Base-by-base conservation (phyloP, 352 stramenopile species). In the Globisporangium paroecandrum region DNA sequence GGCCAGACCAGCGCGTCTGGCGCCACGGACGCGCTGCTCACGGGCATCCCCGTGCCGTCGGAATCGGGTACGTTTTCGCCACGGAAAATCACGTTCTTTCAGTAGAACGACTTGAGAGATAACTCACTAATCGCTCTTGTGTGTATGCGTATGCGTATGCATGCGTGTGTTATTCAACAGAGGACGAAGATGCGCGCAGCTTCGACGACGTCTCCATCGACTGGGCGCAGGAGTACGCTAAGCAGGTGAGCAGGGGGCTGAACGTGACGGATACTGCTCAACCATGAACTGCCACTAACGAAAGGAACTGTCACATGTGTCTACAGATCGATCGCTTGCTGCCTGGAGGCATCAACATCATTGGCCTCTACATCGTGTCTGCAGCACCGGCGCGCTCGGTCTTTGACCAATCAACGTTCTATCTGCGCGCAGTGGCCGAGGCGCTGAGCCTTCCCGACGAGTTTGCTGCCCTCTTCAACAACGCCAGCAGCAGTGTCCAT, bases 331-430 rank as follows among this genome's bases (percentile, higher is more conserved):
- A 91, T 27, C 81, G 78, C 29, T 54, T 93, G 53, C 69, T 93
- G 4, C 82, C 85, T 1, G 85, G 85, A 5, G 85, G 85, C 22
- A 69, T 91, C 34, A 58, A 46, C 2, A 67, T 93, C 25, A 7
- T 86, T 10, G 85, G 85, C 2, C 65, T 93, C 8, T 93, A 89
- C 65, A 79, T 90, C 34, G 59, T 87, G 58, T 81, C 82, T 34
- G 32, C 70, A 12, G 66, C 63, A 3, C 55, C 74, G 18, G 56
- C 72, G 12, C 55, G 46, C n/a, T 46, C 76, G 4, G 58, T 76
- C 3, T 71, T 77, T 3, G 73, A 79, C 53, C 74, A 85, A 51
- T 64, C 75, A 34, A 66, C 78, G 29, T 76, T 78, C 24, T 93
- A 89, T 65, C 69, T 90, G 22, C 81, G 85, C 43, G 81, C 80